Conservation (phyloP, 1,284 basidiomycete genomes). For the Ustilago trichophora region DNA sequence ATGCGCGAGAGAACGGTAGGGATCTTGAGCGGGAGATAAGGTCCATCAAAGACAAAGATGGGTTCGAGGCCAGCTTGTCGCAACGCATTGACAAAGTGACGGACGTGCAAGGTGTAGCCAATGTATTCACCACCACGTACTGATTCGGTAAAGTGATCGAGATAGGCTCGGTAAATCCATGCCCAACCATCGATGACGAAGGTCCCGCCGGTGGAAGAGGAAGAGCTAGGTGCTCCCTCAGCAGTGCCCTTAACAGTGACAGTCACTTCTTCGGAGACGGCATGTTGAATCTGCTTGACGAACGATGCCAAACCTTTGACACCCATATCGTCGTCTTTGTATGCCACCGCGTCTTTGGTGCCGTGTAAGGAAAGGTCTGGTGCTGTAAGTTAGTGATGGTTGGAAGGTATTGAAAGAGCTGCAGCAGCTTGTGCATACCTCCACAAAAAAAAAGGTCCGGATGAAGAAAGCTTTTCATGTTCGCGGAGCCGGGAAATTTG, state of each 20-base stretch:
- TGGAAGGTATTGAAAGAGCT: background rate
- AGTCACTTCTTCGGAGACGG: background rate
- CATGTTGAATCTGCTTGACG: constrained; percentile 32
- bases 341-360: background rate
- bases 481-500: too few species aligned
- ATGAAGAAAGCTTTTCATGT: too few species aligned
- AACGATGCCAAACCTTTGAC: constrained; percentile 51
- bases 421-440: too few species aligned
- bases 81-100: constrained; percentile 20
- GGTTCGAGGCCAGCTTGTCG: constrained; percentile 40
- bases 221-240: too few species aligned
- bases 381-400: background rate
- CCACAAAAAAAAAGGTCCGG: too few species aligned
- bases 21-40: constrained; percentile 47
- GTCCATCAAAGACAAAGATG: constrained; percentile 60
- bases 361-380: background rate
- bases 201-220: constrained; percentile 1
- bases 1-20: constrained; percentile 36
- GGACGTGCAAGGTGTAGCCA: constrained; percentile 25
- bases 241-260: too few species aligned
- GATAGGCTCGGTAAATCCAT: constrained; percentile 52
- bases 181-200: constrained; percentile 58
- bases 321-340: constrained; percentile 25
- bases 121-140: constrained; percentile 46
- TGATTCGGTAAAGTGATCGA: constrained; percentile 47